Base-by-base conservation (phyloP, 2,329 filamentous ascomycete species). In the Talaromyces sp. region DNA sequence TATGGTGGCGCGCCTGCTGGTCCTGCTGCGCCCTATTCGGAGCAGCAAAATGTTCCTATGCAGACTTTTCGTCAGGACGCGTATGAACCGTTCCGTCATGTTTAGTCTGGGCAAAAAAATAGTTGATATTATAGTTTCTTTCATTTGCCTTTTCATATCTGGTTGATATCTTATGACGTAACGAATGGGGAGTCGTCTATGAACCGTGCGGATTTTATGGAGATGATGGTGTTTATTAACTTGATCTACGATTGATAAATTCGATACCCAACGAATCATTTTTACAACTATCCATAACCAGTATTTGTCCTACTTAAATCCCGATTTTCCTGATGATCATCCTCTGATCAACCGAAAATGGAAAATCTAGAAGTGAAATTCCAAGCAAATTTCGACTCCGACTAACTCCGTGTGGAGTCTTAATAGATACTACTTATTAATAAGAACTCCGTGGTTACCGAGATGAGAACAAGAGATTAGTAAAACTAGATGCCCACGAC, bases 71-170 rank as follows among this genome's bases (percentile, higher is more conserved):
- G 64, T 9, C 70, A 66, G 48, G 50, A 60, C 8, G 67, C 70
- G 19, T 74, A 74, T 51, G 71, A 74, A 63, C 71, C 71, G 2
- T 74, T 68, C 69, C 70, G 71, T 54, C 71, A 74, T 57, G 67
- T 67, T 9, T 56, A 54, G 28, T 33, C n/a, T 35, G 10, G 5
- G 3, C 25, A 7, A 28, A n/a, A n/a, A n/a, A n/a, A n/a, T n/a
- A n/a, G n/a, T n/a, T n/a, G 21, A 17, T 11, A n/a, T 28, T 11
- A 11, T 10, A 33, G 15, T 21, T 19, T 51, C 22, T 25, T 10
- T 52, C 10, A 37, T 22, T 31, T 46, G 22, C 8, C 6, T 19
- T 3, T 56, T 36, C 17, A 33, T 54, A 21, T 31, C 35, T 28
- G 41, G 17, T 39, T 28, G 17, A 19, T 28, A 37, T 39, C 25